Percentiles rank a stretch among this genome's conserved stretches.
These are phyloP conservation scores for Colletotrichum magnum DNA, from an alignment of 2,329 filamentous ascomycete species.

Conservation along the genomic window DNA sequence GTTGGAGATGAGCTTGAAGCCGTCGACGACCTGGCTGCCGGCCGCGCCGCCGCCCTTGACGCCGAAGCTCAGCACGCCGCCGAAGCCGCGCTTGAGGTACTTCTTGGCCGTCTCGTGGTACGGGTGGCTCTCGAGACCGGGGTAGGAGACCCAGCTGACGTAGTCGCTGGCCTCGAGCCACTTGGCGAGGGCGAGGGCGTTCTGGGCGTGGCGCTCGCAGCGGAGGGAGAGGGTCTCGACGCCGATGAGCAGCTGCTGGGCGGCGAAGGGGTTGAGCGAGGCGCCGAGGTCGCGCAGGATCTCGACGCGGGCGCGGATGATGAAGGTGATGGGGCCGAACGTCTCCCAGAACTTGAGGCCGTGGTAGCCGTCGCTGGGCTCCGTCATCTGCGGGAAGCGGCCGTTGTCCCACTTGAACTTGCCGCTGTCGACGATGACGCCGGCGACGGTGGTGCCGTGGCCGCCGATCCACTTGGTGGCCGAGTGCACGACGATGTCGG, in stretches of 20 bases:
- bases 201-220: slow-evolving; percentile 87
- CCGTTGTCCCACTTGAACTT: slow-evolving; percentile 93
- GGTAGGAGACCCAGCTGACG: slow-evolving; percentile 95
- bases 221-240: slow-evolving; percentile 91
- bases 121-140: slow-evolving; percentile 85
- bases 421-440: slow-evolving; percentile 87
- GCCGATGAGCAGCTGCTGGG: slow-evolving; percentile 91
- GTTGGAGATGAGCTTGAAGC: slow-evolving; percentile 95
- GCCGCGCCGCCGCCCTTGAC: slow-evolving; percentile 90
- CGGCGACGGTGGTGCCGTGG: slow-evolving; percentile 92
- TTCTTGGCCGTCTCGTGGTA: slow-evolving; percentile 87
- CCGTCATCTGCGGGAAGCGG: slow-evolving; percentile 93
- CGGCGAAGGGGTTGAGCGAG: slow-evolving; percentile 88
- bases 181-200: slow-evolving; percentile 82
- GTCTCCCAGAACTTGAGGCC: slow-evolving; percentile 96
- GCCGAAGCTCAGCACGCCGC: slow-evolving; percentile 93
- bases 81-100: slow-evolving; percentile 87
- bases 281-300: slow-evolving; percentile 89
- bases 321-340: slow-evolving; percentile 86
- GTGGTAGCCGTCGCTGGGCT: slow-evolving; percentile 91
- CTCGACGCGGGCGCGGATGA: slow-evolving; percentile 89
- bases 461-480: slow-evolving; percentile 98
- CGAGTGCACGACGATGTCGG: slow-evolving; percentile 94
- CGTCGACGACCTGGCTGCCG: slow-evolving; percentile 90
- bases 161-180: slow-evolving; percentile 88